These are phyloP conservation scores for Protea cynaroides DNA, from an alignment of 164 flowering plant genomes.

Conservation along the genomic window DNA sequence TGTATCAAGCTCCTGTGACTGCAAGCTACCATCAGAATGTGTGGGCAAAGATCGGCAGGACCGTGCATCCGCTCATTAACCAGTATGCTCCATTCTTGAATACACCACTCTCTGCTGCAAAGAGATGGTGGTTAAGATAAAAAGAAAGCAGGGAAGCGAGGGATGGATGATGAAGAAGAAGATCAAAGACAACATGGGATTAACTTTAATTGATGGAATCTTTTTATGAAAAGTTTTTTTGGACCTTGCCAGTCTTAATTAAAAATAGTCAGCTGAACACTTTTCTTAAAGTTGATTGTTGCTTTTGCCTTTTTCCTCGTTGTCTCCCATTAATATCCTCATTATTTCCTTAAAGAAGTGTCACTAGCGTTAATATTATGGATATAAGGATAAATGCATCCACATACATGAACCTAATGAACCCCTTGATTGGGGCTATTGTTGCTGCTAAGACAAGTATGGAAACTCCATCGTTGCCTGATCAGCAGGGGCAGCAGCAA, in stretches of 20 bases:
- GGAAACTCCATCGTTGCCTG: conserved; percentile 21
- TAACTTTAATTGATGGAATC: conserved; percentile 6
- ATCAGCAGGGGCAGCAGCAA: conserved; percentile 30
- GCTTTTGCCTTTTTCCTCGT: conserved; percentile 15
- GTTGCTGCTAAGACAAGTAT: conserved; percentile 5
- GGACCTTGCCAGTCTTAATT: conserved; percentile 5
- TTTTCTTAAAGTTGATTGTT: not conserved
- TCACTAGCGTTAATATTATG: conserved; percentile 2
- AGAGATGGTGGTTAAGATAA: conserved; percentile 93
- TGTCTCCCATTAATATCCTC: conserved; percentile 11
- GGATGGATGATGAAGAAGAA: not conserved
- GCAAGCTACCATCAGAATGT: conserved; percentile 87
- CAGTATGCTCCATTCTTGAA: conserved; percentile 78
- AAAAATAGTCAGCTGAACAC: conserved; percentile 6
- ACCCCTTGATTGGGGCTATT: not conserved
- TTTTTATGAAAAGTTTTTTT: conserved; percentile 10
- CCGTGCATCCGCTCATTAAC: conserved; percentile 52
- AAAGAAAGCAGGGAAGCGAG: not conserved
- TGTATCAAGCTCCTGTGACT: conserved; percentile 93
- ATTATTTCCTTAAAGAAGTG: conserved; percentile 4
- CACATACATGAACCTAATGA: too few species aligned
- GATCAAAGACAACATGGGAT: conserved; percentile 4
- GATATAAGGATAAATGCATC: not conserved
- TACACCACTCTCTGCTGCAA: conserved; percentile 63
- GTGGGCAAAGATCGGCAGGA: conserved; percentile 84